Evolutionary conservation across 805 yeast genomes (phyloP), one percentile per base, ranked within the genome.

Genomic region (Nakazawaea anatomiae): DNA sequence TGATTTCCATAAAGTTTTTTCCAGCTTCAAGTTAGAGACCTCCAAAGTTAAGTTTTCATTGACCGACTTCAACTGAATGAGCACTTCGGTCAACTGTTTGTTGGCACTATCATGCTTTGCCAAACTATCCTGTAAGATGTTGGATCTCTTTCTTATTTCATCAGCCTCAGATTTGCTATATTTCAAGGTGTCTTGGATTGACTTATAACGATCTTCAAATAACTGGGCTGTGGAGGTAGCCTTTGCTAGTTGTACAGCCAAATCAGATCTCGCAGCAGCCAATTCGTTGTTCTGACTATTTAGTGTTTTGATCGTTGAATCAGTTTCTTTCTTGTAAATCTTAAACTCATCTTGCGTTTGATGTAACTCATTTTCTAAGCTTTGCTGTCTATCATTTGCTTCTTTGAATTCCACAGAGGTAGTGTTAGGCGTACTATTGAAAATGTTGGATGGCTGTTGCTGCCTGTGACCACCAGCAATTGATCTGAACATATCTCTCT

Each of bases 401-500:
- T 46, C 39, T 28, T 18, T 34, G 10, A 39, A 9, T 6, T 39
- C 39, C 39, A 55, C 55, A 18, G 54, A 45, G 8, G 52, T 34
- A 7, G 43, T 45, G 36, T 39, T 39, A 31, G 53, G 50, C n/a
- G 50, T 47, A 35, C 50, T 47, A 27, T 48, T 38, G 47, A 39
- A 36, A 30, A 32, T 39, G 30, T 32, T 25, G 27, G 39, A 32
- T 28, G 59, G 59, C 10, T 62, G 57, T 18, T 60, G 59, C 32
- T 56, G 57, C 27, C 57, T 53, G 35, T 52, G 50, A 35, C 58
- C 60, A 34, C 48, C 34, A 7, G 50, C 42, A 11, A 46, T 46
- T 14, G 53, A 51, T 60, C 82, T 74, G 58, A 83, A 75, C 69
- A 82, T 79, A 57, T 90, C 95, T 50, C 90, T 77, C 63, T 88